Evolutionary conservation across 768 basidiomycete species (phyloP).

Genomic region (Agaricus sinodeliciosus): DNA sequence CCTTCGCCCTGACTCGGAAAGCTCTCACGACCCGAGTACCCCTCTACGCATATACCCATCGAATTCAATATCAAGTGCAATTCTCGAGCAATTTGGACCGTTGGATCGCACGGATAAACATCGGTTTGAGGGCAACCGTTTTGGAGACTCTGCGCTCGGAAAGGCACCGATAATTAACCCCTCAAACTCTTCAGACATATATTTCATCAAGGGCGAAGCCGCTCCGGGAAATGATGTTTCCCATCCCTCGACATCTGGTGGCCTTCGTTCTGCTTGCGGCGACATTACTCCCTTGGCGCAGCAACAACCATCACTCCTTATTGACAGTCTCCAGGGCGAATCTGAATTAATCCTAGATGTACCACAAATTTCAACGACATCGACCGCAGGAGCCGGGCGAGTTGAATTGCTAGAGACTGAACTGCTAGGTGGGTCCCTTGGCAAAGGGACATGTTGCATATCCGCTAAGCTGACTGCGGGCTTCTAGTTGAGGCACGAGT

Average conservation of each 20-base stretch:
- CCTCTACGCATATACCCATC: neutral
- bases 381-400: no score
- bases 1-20: neutral
- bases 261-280: neutral
- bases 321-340: slow-evolving; percentile 6
- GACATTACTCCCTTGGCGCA: neutral
- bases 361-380: neutral
- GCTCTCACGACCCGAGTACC: neutral
- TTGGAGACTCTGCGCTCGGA: neutral
- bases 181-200: neutral
- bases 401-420: neutral
- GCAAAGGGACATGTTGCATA: neutral
- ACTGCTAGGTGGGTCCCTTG: neutral
- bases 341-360: neutral
- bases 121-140: neutral
- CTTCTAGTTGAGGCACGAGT: neutral
- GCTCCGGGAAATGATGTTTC: neutral
- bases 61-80: slow-evolving; percentile 1
- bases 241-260: neutral
- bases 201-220: neutral
- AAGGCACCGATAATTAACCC: neutral
- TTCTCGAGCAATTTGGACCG: neutral
- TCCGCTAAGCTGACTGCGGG: neutral
- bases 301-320: slow-evolving; percentile 4
- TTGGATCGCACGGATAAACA: neutral